Evolutionary conservation across 1,284 basidiomycete species (phyloP).

Genomic region (Kwoniella shivajii): DNA sequence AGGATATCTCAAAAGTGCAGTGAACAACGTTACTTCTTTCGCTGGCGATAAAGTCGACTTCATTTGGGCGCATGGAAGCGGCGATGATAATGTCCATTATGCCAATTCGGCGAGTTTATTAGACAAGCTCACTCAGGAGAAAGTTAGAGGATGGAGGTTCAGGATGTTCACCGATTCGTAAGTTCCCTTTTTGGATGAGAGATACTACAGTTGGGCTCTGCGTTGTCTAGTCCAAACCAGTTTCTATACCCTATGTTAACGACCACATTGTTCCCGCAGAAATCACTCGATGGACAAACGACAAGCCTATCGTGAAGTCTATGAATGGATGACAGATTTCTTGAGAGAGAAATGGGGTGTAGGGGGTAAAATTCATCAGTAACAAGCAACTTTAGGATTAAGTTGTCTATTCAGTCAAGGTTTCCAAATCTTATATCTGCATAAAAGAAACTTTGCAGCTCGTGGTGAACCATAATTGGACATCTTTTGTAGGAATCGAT

Average conservation of each 20-base stretch:
- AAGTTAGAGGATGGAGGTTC: constrained; percentile 79
- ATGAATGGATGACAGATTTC: constrained; percentile 82
- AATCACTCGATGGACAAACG: constrained; percentile 74
- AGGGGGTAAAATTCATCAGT: constrained; percentile 60
- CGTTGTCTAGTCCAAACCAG: neutral
- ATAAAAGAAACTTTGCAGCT: too few relatives aligned
- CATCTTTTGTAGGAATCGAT: neutral
- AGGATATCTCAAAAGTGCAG: constrained; percentile 82
- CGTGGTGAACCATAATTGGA: too few relatives aligned
- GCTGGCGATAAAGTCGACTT: constrained; percentile 66
- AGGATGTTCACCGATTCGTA: constrained; percentile 96
- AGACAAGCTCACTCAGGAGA: constrained; percentile 81
- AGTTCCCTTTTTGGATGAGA: too few relatives aligned
- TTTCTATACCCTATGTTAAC: neutral
- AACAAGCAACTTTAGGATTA: too few relatives aligned
- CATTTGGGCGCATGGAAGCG: constrained; percentile 86
- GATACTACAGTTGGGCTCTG: too few relatives aligned
- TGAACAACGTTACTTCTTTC: constrained; percentile 84
- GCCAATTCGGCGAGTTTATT: constrained; percentile 85
- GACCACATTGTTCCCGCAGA: constrained; percentile 54
- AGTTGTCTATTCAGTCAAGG: too few relatives aligned
- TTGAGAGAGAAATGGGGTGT: constrained; percentile 88
- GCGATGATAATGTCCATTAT: constrained; percentile 92
- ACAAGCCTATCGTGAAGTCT: constrained; percentile 79
- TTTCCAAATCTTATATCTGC: too few relatives aligned